Percentiles rank a stretch among this genome's conserved stretches.
Conservation (phyloP, 2,329 filamentous ascomycete genomes). For the Trichophyton simii region DNA sequence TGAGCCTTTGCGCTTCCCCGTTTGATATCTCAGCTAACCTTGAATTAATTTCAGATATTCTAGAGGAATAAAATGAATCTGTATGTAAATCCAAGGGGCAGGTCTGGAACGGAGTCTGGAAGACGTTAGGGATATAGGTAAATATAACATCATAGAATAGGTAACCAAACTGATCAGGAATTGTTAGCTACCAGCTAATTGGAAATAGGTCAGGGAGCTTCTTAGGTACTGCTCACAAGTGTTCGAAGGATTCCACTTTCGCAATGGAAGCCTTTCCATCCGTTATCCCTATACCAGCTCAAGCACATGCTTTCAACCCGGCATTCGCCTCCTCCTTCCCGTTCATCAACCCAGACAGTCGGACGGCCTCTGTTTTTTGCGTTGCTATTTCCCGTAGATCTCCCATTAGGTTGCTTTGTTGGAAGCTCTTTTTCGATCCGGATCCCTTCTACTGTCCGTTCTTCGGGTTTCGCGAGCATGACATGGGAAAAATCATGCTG, state of each 20-base stretch:
- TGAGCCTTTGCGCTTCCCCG: conserved; percentile 55
- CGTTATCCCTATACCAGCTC: conserved; percentile 65
- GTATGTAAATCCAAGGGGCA: conserved; percentile 87
- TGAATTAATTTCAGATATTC: conserved; percentile 81
- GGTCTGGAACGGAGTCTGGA: conserved; percentile 89
- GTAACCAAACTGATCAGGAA: conserved; percentile 49
- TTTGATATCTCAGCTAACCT: conserved; percentile 79
- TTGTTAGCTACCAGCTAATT: background rate
- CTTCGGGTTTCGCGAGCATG: conserved; percentile 58
- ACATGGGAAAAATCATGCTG: conserved; percentile 93
- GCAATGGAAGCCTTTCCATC: conserved; percentile 90
- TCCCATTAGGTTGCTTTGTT: conserved; percentile 9
- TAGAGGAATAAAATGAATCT: conserved; percentile 75
- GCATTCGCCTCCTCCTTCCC: conserved; percentile 58
- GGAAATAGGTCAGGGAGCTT: background rate
- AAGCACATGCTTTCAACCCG: conserved; percentile 91
- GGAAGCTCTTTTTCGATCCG: conserved; percentile 52
- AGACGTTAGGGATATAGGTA: conserved; percentile 87
- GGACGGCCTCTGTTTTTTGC: conserved; percentile 24
- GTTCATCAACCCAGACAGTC: conserved; percentile 80
- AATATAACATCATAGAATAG: conserved; percentile 92
- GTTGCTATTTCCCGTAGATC: conserved; percentile 13
- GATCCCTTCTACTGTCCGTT: conserved; percentile 64
- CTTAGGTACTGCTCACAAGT: conserved; percentile 33
- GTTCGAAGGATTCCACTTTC: conserved; percentile 91